phyloP scores from a whole-genome alignment of 2,329 filamentous ascomycete species.

The Talaromyces sp. region DNA sequence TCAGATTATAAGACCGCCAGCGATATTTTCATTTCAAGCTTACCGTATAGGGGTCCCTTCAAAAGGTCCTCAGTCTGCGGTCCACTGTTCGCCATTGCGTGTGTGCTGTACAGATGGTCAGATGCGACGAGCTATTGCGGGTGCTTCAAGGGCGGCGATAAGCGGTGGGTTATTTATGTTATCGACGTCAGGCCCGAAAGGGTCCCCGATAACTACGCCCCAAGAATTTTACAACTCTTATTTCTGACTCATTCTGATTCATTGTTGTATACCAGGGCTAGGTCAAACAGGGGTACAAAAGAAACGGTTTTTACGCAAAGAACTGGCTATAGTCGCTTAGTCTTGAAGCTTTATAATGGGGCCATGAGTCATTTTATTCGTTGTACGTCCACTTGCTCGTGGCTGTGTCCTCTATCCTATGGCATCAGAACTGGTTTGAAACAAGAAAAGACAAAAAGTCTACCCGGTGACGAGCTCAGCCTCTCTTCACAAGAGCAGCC shows the following conservation, averaged over 20 bases:
- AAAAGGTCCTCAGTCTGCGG: constrained; percentile 6
- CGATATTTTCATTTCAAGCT: background rate
- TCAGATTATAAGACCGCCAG: background rate
- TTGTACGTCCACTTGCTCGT: background rate
- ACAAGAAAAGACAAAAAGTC: background rate
- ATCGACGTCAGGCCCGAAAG: background rate
- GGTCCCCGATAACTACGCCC: background rate
- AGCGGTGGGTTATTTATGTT: background rate
- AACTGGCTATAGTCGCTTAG: background rate
- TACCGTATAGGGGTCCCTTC: constrained; percentile 15
- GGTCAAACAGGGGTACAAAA: background rate
- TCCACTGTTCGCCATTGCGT: constrained; percentile 11
- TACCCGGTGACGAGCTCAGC: background rate
- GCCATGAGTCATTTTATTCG: background rate
- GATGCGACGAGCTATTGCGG: background rate
- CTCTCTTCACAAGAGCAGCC: background rate
- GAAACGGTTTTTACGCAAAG: background rate
- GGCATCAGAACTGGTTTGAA: background rate
- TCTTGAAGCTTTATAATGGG: background rate
- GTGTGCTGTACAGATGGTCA: background rate
- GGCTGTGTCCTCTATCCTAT: background rate
- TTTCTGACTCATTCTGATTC: constrained; percentile 4
- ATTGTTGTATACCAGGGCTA: background rate
- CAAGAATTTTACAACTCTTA: background rate
- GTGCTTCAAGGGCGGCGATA: background rate